Evolutionary conservation across 352 stramenopile genomes (phyloP).

Genomic region (Pythium scleroteichum): DNA sequence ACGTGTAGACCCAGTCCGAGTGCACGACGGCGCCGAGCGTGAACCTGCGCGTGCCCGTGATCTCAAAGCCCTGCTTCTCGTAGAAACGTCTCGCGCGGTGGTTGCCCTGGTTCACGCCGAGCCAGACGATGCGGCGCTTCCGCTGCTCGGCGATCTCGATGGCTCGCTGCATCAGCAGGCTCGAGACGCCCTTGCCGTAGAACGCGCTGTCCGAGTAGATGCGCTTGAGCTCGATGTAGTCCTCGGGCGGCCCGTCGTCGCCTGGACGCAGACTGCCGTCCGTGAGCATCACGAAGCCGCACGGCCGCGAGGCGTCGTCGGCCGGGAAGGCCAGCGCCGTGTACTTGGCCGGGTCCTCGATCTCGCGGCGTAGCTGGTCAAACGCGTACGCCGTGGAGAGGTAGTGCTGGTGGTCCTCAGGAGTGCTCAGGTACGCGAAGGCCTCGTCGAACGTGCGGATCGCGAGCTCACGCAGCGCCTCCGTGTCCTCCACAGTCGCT

Average conservation of each 20-base stretch:
- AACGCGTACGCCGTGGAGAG: constrained; percentile 18
- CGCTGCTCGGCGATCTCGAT: constrained; percentile 5
- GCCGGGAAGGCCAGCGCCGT: constrained; percentile 22
- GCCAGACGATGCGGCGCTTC: constrained; percentile 27
- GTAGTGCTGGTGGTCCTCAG: constrained; percentile 13
- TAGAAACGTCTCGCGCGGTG: constrained; percentile 32
- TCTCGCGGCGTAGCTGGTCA: constrained; percentile 21
- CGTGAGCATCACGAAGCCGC: constrained; percentile 27
- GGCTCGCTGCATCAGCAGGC: too few relatives aligned
- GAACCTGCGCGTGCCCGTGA: constrained; percentile 24
- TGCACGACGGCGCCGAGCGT: too few relatives aligned
- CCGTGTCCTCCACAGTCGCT: constrained; percentile 12
- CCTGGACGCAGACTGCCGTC: constrained; percentile 24
- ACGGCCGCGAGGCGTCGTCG: not conserved
- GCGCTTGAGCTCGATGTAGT: constrained; percentile 32
- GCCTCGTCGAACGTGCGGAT: constrained; percentile 29
- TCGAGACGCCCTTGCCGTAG: too few relatives aligned
- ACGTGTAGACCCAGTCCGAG: too few relatives aligned
- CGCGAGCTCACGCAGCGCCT: constrained; percentile 21
- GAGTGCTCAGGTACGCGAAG: constrained; percentile 26
- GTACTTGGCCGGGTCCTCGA: constrained; percentile 26
- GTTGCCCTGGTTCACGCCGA: constrained; percentile 33
- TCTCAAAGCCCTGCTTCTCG: constrained; percentile 29
- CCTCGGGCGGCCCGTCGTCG: constrained; percentile 13
- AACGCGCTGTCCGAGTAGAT: too few relatives aligned